phyloP scores from a whole-genome alignment of 257 asterid genomes.

The Penstemon barbatus region DNA sequence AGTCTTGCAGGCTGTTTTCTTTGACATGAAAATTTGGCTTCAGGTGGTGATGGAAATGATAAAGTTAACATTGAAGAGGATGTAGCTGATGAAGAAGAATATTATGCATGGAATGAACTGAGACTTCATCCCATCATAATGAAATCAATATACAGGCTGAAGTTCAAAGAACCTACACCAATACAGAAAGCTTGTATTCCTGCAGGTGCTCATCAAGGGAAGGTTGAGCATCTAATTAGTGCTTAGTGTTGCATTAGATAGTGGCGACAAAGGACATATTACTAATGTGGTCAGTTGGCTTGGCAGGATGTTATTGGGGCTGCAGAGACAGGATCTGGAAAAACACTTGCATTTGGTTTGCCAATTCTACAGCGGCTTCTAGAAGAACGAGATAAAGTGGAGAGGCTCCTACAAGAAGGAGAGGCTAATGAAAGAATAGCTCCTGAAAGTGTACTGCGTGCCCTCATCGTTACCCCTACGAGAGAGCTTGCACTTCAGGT shows the following conservation, averaged over 20 bases:
- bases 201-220: conserved; percentile 98
- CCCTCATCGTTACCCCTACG: conserved; percentile 89
- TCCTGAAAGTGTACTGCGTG: conserved; percentile 66
- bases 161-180: conserved; percentile 90
- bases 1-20: conserved; percentile 18
- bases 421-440: conserved; percentile 60
- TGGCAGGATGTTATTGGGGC: conserved; percentile 97
- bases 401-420: conserved; percentile 51
- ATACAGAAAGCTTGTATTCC: conserved; percentile 93
- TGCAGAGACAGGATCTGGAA: conserved; percentile 99
- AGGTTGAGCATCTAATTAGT: conserved; percentile 49
- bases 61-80: conserved; percentile 48
- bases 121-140: conserved; percentile 86
- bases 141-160: conserved; percentile 77
- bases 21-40: conserved; percentile 27
- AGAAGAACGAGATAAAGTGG: conserved; percentile 80
- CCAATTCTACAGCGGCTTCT: conserved; percentile 93
- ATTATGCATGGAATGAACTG: conserved; percentile 81
- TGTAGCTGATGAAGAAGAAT: conserved; percentile 66
- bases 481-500: conserved; percentile 99
- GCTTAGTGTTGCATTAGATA: conserved; percentile 20
- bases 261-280: conserved; percentile 22
- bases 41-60: conserved; percentile 42
- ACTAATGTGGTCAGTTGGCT: conserved; percentile 35
- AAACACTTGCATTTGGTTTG: conserved; percentile 96